Conservation (phyloP, 805 yeast species). For the Yarrowia divulgata region DNA sequence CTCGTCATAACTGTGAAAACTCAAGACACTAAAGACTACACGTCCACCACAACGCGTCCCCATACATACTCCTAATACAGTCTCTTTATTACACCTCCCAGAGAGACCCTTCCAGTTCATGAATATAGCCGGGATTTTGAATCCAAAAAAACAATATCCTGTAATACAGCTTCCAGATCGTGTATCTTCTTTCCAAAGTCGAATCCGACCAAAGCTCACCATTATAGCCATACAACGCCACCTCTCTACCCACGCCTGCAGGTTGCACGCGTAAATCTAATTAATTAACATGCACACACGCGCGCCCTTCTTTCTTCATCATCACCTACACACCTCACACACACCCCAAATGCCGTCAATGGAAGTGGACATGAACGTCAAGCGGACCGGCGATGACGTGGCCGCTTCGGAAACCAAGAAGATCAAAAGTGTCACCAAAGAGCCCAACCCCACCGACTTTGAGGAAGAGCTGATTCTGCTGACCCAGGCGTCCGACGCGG, state of each 20-base stretch:
- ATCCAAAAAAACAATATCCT: not conserved
- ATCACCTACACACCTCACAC: not conserved
- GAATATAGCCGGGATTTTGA: not conserved
- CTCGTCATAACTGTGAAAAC: not conserved
- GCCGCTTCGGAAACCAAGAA: slow-evolving; percentile 12
- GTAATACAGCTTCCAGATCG: not conserved
- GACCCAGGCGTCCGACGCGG: slow-evolving; percentile 51
- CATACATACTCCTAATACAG: slow-evolving; percentile 2
- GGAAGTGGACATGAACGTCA: slow-evolving; percentile 37
- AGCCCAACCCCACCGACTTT: slow-evolving; percentile 55
- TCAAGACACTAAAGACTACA: no score
- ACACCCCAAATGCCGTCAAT: slow-evolving; percentile 23
- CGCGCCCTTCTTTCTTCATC: slow-evolving; percentile 11
- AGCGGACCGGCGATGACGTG: slow-evolving; percentile 21
- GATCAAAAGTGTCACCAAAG: slow-evolving; percentile 15
- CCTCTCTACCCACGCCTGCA: no score
- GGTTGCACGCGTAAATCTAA: slow-evolving; percentile 10
- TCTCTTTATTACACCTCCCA: not conserved
- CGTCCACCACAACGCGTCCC: not conserved
- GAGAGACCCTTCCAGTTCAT: not conserved
- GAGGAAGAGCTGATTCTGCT: slow-evolving; percentile 60
- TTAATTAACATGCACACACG: not conserved
- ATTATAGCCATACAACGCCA: not conserved
- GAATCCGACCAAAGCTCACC: not conserved
- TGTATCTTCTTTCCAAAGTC: not conserved